Evolutionary conservation across 2,329 filamentous ascomycete genomes (phyloP).

Genomic region (Pyrenochaeta sp.): DNA sequence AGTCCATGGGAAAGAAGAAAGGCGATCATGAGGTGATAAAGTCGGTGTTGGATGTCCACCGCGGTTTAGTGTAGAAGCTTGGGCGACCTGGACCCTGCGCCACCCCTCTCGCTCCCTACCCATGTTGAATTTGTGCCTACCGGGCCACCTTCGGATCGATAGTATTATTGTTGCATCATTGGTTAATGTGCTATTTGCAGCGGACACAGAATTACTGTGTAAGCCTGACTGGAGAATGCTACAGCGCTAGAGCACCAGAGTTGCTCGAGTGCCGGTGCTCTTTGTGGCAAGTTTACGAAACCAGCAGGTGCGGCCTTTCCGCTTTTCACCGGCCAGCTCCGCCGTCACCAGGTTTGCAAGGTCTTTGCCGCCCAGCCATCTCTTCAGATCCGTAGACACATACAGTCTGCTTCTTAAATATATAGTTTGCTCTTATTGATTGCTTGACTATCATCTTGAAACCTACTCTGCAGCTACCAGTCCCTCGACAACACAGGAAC

Average conservation of each 20-base stretch:
- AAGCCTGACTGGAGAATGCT: not conserved
- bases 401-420: not conserved
- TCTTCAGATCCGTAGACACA: not conserved
- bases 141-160: not conserved
- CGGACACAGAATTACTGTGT: not conserved
- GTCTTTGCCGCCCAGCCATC: constrained; percentile 18
- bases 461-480: not conserved
- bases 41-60: constrained; percentile 13
- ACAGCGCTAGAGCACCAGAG: not conserved
- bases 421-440: not conserved
- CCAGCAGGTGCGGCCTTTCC: constrained; percentile 16
- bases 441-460: not conserved
- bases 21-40: constrained; percentile 29
- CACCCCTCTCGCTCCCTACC: constrained; percentile 5
- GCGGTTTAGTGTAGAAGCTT: constrained; percentile 19
- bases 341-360: constrained; percentile 37
- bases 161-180: not conserved
- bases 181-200: not conserved
- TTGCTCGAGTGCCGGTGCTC: too few relatives aligned
- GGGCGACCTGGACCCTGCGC: constrained; percentile 12
- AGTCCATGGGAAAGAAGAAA: constrained; percentile 16
- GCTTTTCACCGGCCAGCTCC: constrained; percentile 33
- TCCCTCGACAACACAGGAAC: not conserved
- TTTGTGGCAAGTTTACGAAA: not conserved
- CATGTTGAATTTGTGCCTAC: constrained; percentile 8